Evolutionary conservation across 768 basidiomycete species (phyloP), one percentile per base, ranked within the genome.

Genomic region (Tephrocybe sp.): DNA sequence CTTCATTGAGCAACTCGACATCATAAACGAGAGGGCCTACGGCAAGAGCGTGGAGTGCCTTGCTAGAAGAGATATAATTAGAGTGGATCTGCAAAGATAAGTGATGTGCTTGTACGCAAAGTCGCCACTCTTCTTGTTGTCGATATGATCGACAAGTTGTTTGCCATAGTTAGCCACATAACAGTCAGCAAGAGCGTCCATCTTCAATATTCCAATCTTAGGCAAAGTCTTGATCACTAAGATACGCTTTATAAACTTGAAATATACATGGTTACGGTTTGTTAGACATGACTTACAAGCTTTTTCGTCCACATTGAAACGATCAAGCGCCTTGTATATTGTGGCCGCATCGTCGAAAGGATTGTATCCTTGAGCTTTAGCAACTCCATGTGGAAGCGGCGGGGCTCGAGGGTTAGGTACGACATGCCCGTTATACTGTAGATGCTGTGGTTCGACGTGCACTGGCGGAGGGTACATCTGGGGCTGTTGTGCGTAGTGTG

Each of bases 1-100:
- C 67, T n/a, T 61, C 58, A 13, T 62, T 42, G 0, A 65, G 56
- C 9, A 73, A 61, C n/a, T 72, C 67, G 18, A 69, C 66, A 47
- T 76, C 74, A 55, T 63, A 74, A 12, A 58, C 61, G 3, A 76
- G 53, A 5, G 75, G 74, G 0, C 75, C 75, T 2, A 66, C 57
- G 0, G 64, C 60, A 6, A 74, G 62, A 1, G 63, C 72, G 16
- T 64, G 61, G 10, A 53, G 42, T 12, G 46, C 52, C 47, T 38
- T 44, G 15, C 52, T 53, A 22, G n/a, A n/a, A n/a, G n/a, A n/a
- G n/a, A n/a, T n/a, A n/a, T n/a, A n/a, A n/a, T n/a, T n/a, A n/a
- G n/a, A n/a, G n/a, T 18, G 8, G 4, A 38, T 6, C 37, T 6
- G 7, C 4, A 19, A 7, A 19, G 12, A 19, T 6, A 38, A n/a